Evolutionary conservation across 495 filamentous ascomycete genomes (phyloP).

Genomic region (Amniculicola lignicola): DNA sequence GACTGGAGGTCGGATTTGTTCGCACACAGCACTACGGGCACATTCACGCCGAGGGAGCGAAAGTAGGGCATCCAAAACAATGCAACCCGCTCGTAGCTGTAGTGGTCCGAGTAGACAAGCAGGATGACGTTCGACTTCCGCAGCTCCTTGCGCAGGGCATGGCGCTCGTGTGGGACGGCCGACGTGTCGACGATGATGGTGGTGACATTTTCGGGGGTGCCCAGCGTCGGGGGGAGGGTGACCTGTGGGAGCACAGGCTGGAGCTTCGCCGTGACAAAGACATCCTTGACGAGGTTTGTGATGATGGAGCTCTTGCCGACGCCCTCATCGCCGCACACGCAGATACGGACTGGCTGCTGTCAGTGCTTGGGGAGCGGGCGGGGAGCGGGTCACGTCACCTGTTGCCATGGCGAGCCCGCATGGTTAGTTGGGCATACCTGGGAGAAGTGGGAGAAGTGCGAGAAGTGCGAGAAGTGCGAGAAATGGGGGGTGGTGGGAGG

Average conservation of each 20-base stretch:
- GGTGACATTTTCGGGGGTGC: constrained; percentile 89
- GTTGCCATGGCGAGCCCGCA: constrained; percentile 29
- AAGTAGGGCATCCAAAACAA: constrained; percentile 98
- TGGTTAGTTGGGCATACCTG: no score
- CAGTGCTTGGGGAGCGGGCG: not conserved
- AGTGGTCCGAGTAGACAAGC: constrained; percentile 96
- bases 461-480: no score
- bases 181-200: constrained; percentile 97
- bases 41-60: constrained; percentile 92
- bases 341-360: constrained; percentile 70
- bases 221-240: constrained; percentile 82
- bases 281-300: constrained; percentile 83
- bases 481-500: no score
- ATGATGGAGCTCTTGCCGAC: constrained; percentile 67
- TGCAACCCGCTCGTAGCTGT: constrained; percentile 96
- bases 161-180: constrained; percentile 87
- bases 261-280: constrained; percentile 90
- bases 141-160: constrained; percentile 84
- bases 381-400: constrained; percentile 11
- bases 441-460: no score
- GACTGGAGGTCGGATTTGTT: constrained; percentile 87
- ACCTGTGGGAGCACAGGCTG: constrained; percentile 91
- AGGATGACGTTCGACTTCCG: constrained; percentile 95
- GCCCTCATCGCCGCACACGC: constrained; percentile 91
- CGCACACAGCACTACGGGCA: constrained; percentile 92